phyloP scores from a whole-genome alignment of 805 yeast genomes.

The Sugiyamaella chiloensis region DNA sequence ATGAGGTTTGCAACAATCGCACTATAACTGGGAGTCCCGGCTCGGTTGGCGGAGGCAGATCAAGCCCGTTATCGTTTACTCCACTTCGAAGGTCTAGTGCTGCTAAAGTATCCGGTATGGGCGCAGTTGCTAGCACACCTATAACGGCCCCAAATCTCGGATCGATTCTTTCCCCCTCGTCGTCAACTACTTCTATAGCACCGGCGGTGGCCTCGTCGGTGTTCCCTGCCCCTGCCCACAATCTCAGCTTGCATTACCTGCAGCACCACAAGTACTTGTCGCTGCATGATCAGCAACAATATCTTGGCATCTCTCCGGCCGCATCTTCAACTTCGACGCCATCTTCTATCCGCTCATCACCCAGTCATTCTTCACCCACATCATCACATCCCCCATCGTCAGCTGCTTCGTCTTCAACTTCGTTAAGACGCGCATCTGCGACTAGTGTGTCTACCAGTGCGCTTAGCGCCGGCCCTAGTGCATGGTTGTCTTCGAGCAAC shows the following conservation, averaged over 20 bases:
- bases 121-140: too few relatives aligned
- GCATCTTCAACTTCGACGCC: too few relatives aligned
- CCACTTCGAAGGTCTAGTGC: too few relatives aligned
- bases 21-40: too few relatives aligned
- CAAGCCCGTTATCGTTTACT: too few relatives aligned
- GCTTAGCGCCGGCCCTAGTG: neutral
- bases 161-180: constrained; percentile 8
- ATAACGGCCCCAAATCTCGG: constrained; percentile 2
- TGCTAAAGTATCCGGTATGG: too few relatives aligned
- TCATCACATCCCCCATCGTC: neutral
- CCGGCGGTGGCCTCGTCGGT: constrained; percentile 11
- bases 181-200: constrained; percentile 12
- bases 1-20: too few relatives aligned
- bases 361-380: neutral
- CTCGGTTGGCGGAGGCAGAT: too few relatives aligned
- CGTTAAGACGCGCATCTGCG: neutral
- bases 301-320: neutral
- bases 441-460: neutral
- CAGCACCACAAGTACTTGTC: constrained; percentile 4
- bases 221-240: neutral
- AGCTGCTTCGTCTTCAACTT: neutral
- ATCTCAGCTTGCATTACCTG: neutral
- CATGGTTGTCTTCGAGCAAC: neutral
- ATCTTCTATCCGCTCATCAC: neutral
- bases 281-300: neutral